Evolutionary conservation across 768 basidiomycete species (phyloP).

Genomic region (Kwoniella pini): DNA sequence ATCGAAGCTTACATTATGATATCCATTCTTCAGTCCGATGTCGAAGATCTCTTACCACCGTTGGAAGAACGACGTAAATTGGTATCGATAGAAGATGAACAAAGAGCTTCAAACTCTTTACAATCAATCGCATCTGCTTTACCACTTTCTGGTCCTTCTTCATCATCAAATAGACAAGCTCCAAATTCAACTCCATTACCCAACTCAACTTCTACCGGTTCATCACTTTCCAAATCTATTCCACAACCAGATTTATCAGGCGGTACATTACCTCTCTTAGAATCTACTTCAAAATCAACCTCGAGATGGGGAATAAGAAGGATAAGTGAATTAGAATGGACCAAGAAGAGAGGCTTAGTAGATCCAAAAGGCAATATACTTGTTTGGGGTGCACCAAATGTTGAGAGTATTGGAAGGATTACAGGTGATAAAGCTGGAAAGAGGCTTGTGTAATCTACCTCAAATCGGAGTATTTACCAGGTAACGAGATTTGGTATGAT

Average conservation of each 20-base stretch:
- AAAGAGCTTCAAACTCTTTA: slow-evolving; percentile 19
- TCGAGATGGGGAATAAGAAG: slow-evolving; percentile 16
- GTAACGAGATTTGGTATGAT: too few species aligned
- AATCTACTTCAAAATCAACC: neutral
- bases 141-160: slow-evolving; percentile 15
- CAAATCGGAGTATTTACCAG: too few species aligned
- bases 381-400: slow-evolving; percentile 50
- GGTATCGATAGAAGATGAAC: slow-evolving; percentile 55
- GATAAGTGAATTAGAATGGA: slow-evolving; percentile 37
- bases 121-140: slow-evolving; percentile 38
- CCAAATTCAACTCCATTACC: slow-evolving; percentile 16
- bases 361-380: slow-evolving; percentile 44
- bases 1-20: too few species aligned
- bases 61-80: slow-evolving; percentile 50
- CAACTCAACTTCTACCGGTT: slow-evolving; percentile 13
- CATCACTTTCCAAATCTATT: slow-evolving; percentile 14
- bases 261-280: slow-evolving; percentile 1
- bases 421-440: slow-evolving; percentile 19
- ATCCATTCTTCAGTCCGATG: too few species aligned
- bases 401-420: slow-evolving; percentile 37
- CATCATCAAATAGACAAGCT: neutral
- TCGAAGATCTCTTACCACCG: slow-evolving; percentile 54
- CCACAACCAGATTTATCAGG: slow-evolving; percentile 15
- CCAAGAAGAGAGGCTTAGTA: slow-evolving; percentile 34
- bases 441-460: slow-evolving; percentile 16